Base-by-base conservation (phyloP, 2,329 filamentous ascomycete genomes). In the Akanthomyces dipterigenus region DNA sequence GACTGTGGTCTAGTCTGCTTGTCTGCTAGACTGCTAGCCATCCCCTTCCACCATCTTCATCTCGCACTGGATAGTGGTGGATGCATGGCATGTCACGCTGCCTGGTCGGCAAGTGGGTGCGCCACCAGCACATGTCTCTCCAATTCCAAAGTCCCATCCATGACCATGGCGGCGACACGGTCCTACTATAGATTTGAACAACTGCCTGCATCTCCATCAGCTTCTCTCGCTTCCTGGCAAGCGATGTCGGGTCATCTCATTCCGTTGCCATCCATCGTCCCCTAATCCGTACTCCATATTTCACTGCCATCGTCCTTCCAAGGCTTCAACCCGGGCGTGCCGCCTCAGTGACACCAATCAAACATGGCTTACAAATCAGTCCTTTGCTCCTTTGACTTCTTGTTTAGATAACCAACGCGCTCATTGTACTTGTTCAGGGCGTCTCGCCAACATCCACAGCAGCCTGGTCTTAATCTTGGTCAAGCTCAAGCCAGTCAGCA, bases 401-500 rank as follows among this genome's bases (percentile, higher is more conserved):
- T 42, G 22, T 1, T 28, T 42, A 20, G 22, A 20, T n/a, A 18
- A 22, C 9, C 28, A 31, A 31, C 34, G 34, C 34, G 22, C 12
- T 53, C 49, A 20, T 38, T 4, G 20, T 8, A 28, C 3, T 14
- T 31, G 8, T 24, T 38, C 28, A 53, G 20, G 54, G 54, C 55
- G 31, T 58, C 55, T 58, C 55, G 43, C 55, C 43, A 20, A 14
- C 22, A 48, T 22, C 55, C 55, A 49, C 55, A 14, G 9, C 28
- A 12, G 55, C 14, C 20, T 36, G 53, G 45, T 49, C 24, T n/a
- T 43, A 16, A 22, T 34, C 22, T 24, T 45, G 31, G 16, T 45
- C 54, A 36, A 28, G 3, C 26, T 34, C 53, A 40, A 57, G 43
- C 55, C 55, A 57, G 55, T 57, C 55, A 57, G 55, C 43, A 46